Evolutionary conservation across 768 basidiomycete genomes (phyloP).

Genomic region (Amanita phalloides): DNA sequence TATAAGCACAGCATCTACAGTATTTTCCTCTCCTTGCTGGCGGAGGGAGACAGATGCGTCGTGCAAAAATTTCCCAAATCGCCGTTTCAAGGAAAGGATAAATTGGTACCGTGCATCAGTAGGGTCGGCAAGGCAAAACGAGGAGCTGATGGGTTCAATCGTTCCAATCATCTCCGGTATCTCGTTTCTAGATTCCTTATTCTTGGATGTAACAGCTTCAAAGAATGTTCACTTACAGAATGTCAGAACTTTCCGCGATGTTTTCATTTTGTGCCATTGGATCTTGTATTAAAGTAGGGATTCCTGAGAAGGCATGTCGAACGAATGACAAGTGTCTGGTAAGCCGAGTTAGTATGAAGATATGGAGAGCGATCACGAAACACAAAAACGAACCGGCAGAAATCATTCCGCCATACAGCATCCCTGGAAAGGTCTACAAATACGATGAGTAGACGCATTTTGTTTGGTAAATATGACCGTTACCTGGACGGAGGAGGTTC

Average conservation of each 20-base stretch:
- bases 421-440: conserved; percentile 32
- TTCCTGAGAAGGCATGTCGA: conserved; percentile 65
- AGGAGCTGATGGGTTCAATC: conserved; percentile 48
- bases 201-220: not conserved
- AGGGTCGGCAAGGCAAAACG: conserved; percentile 58
- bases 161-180: conserved; percentile 71
- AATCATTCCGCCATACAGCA: conserved; percentile 73
- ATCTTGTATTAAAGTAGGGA: conserved; percentile 56
- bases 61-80: conserved; percentile 65
- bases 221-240: conserved; percentile 37
- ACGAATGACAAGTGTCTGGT: conserved; percentile 58
- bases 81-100: conserved; percentile 40
- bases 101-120: conserved; percentile 56
- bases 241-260: conserved; percentile 45
- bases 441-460: conserved; percentile 2
- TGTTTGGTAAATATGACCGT: conserved; percentile 9
- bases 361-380: not conserved
- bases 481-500: conserved; percentile 41
- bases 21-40: conserved; percentile 70
- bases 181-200: conserved; percentile 39
- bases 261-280: conserved; percentile 33
- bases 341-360: not conserved
- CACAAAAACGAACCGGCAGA: conserved; percentile 49
- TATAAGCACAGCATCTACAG: conserved; percentile 70
- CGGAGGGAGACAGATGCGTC: conserved; percentile 55